A percentile compares a stretch with the other conserved stretches of the same genome.
These are phyloP conservation scores for Colletotrichum tropicicola DNA, from an alignment of 2,329 filamentous ascomycete species.

Conservation along the genomic window DNA sequence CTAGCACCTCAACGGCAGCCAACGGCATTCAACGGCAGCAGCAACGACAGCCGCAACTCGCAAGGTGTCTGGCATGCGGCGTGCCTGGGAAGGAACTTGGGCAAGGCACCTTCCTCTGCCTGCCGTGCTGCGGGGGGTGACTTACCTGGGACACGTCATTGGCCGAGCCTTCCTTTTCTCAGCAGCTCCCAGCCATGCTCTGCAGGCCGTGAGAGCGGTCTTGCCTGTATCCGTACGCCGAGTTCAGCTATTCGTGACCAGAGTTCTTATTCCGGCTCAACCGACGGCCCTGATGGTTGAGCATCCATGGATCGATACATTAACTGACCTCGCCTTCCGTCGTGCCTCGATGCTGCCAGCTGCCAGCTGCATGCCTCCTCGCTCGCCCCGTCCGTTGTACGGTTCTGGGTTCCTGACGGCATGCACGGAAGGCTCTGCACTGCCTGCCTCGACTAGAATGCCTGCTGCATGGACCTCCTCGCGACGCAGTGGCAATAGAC, in stretches of 20 bases:
- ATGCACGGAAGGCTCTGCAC: constrained; percentile 5
- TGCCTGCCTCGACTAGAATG: constrained; percentile 8
- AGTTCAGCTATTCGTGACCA: too few relatives aligned
- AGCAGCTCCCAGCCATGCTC: background rate
- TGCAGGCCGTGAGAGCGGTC: background rate
- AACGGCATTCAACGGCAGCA: constrained; percentile 2
- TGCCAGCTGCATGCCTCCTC: background rate
- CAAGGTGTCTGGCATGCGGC: too few relatives aligned
- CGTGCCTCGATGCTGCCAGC: too few relatives aligned
- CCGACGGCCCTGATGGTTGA: background rate
- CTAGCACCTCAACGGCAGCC: constrained; percentile 11
- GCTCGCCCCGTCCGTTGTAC: background rate
- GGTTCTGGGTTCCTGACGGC: constrained; percentile 6
- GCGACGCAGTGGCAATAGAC: constrained; percentile 21
- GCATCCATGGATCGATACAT: background rate
- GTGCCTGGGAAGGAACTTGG: background rate
- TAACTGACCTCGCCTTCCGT: background rate
- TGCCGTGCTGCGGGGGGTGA: too few relatives aligned
- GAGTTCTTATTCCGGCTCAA: constrained; percentile 8
- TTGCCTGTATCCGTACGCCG: background rate
- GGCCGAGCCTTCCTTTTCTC: constrained; percentile 14
- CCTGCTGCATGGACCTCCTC: constrained; percentile 26
- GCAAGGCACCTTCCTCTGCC: too few relatives aligned
- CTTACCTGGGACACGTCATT: background rate
- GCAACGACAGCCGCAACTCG: background rate